A percentile compares a stretch with the other conserved stretches of the same genome.
Conservation (phyloP, 2,329 filamentous ascomycete genomes). For the Ambrosiella xylebori region DNA sequence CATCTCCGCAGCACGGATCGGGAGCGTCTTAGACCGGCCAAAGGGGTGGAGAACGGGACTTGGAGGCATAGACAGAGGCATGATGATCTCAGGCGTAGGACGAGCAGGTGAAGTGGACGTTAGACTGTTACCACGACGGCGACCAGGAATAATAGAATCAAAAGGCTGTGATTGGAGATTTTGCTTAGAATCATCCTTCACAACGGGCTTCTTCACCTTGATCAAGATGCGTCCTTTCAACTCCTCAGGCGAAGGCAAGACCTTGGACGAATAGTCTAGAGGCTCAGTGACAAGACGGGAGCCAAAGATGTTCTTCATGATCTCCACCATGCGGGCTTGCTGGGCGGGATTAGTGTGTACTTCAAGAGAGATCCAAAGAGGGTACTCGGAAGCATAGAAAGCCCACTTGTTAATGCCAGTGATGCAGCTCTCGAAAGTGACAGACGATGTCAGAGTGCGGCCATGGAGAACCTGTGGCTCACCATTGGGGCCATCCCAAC, state of each 20-base stretch:
- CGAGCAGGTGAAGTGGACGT: constrained; percentile 40
- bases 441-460: constrained; percentile 70
- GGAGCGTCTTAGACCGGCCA: constrained; percentile 1
- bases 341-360: constrained; percentile 78
- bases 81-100: constrained; percentile 33
- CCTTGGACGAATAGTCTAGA: constrained; percentile 47
- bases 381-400: constrained; percentile 72
- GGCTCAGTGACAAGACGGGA: constrained; percentile 62
- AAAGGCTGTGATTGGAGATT: constrained; percentile 17
- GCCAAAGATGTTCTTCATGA: constrained; percentile 72
- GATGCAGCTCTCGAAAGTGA: constrained; percentile 83
- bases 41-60: constrained; percentile 34
- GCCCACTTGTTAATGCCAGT: constrained; percentile 89
- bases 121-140: constrained; percentile 49
- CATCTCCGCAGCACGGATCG: background rate
- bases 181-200: constrained; percentile 20
- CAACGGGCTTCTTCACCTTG: constrained; percentile 74
- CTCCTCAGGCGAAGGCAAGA: constrained; percentile 71
- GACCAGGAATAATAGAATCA: constrained; percentile 22
- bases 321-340: constrained; percentile 74
- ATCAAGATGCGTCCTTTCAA: constrained; percentile 70
- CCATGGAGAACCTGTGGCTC: constrained; percentile 84
- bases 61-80: constrained; percentile 33
- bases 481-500: constrained; percentile 85
- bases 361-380: constrained; percentile 86